Evolutionary conservation across 352 stramenopile species (phyloP), one percentile per base, ranked within the genome.

Genomic region (Sclerospora graminicola): DNA sequence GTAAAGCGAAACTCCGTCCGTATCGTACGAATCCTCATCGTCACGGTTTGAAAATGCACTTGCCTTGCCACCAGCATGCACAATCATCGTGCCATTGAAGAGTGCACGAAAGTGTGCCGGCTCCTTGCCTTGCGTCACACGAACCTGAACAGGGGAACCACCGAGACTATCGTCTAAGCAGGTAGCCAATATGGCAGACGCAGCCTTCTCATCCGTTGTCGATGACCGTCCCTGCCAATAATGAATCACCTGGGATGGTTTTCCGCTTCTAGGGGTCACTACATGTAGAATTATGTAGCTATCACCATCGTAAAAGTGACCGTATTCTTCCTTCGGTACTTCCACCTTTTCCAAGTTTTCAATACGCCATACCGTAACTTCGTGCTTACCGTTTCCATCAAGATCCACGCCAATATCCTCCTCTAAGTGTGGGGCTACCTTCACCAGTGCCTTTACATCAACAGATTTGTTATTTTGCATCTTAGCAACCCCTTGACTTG

Each of bases 231-330:
- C 86, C 51, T 94, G 80, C 73, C 85, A 96, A 61, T 95, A 95
- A 75, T 96, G 95, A 52, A 96, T 94, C 48, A 96, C 68, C 44
- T 94, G 70, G 14, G 60, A 71, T 24, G 66, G 59, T 59, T 88
- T 89, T 28, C 70, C 73, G 32, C 53, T 82, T 16, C 66, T 56
- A 18, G 70, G 55, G 43, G 60, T 84, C 14, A 83, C 77, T 15
- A 77, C 85, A 44, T 94, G 66, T 19, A 98, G 63, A 16, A 98
- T 48, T 54, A 98, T 89, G 72, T 98, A 98, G 49, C 82, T 97
- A 66, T 98, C 95, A 23, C 94, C 95, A 39, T 73, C 73, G 58
- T 94, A 95, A 59, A 98, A 98, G 34, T 88, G 75, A 13, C 95
- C 95, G 49, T 96, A 86, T 15, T 72, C 63, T 24, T 75, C 53